A percentile compares a stretch with the other conserved stretches of the same genome.
Evolutionary conservation across 176 grass and related monocot genomes (phyloP).

Genomic region (Pontederia paniculata): DNA sequence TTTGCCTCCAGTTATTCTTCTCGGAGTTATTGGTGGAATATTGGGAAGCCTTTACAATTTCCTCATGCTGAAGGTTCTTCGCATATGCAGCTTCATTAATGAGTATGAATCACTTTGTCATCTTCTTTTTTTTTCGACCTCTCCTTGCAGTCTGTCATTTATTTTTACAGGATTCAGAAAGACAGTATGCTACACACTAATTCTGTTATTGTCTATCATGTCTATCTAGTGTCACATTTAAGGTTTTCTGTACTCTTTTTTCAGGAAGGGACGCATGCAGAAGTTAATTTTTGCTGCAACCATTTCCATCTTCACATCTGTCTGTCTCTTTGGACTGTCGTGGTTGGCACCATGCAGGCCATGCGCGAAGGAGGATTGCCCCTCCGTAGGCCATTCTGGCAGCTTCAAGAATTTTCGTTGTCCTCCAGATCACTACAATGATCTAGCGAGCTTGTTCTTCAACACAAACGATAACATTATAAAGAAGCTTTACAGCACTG

Average conservation of each 20-base stretch:
- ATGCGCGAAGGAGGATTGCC: slow-evolving; percentile 46
- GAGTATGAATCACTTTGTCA: slow-evolving; percentile 30
- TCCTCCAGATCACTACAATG: slow-evolving; percentile 65
- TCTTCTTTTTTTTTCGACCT: background rate
- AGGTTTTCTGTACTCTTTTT: background rate
- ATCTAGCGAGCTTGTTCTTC: slow-evolving; percentile 79
- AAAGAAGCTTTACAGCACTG: slow-evolving; percentile 66
- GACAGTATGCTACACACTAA: background rate
- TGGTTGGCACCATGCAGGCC: slow-evolving; percentile 73
- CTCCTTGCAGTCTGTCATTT: background rate
- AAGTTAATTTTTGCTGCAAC: slow-evolving; percentile 57
- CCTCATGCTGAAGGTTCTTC: slow-evolving; percentile 61
- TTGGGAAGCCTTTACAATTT: slow-evolving; percentile 83
- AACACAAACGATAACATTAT: slow-evolving; percentile 90
- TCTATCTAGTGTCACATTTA: background rate
- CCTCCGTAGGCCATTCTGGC: slow-evolving; percentile 23
- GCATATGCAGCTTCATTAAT: slow-evolving; percentile 48
- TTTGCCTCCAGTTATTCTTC: slow-evolving; percentile 72
- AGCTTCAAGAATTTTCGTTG: slow-evolving; percentile 71
- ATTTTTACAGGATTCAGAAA: background rate
- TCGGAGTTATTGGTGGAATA: slow-evolving; percentile 66
- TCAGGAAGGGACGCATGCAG: slow-evolving; percentile 45
- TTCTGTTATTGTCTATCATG: background rate
- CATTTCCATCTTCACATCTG: slow-evolving; percentile 52
- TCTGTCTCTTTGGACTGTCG: slow-evolving; percentile 50